Evolutionary conservation across 2,329 filamentous ascomycete genomes (phyloP).

Genomic region (Botrytis aclada): DNA sequence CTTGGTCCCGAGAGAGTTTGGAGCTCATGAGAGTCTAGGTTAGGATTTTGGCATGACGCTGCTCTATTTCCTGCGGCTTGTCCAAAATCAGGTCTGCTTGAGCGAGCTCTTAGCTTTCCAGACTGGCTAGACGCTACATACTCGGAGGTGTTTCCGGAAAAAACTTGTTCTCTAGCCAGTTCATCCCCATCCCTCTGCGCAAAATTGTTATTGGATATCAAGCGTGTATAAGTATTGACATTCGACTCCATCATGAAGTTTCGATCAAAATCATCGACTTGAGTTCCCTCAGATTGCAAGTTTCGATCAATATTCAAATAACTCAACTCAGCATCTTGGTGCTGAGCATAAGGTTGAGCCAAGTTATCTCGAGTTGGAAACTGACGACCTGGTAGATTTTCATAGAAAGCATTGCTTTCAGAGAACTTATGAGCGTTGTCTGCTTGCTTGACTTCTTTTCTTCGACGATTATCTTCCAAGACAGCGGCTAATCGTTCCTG

Average conservation of each 20-base stretch:
- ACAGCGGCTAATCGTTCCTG: neutral
- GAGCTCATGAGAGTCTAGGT: neutral
- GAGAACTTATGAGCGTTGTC: fast-evolving
- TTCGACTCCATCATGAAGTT: fast-evolving
- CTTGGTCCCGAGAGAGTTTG: neutral
- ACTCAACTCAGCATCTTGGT: fast-evolving
- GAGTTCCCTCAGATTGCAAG: fast-evolving
- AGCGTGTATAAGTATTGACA: fast-evolving
- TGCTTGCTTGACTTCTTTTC: neutral
- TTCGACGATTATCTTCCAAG: neutral
- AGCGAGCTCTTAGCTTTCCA: neutral
- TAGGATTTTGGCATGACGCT: neutral
- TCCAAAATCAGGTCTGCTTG: neutral
- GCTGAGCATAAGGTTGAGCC: neutral
- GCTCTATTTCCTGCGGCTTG: neutral
- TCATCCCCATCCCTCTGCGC: fast-evolving
- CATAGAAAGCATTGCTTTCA: neutral
- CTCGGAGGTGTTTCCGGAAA: too few species aligned
- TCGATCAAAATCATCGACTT: fast-evolving
- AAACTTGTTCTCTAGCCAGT: neutral
- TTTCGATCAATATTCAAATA: neutral
- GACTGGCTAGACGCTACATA: neutral
- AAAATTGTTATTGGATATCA: fast-evolving
- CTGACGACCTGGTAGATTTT: too few species aligned
- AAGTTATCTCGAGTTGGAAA: too few species aligned